These are phyloP conservation scores for Nyssa sinensis DNA, from an alignment of 148 eudicot species.

Conservation along the genomic window DNA sequence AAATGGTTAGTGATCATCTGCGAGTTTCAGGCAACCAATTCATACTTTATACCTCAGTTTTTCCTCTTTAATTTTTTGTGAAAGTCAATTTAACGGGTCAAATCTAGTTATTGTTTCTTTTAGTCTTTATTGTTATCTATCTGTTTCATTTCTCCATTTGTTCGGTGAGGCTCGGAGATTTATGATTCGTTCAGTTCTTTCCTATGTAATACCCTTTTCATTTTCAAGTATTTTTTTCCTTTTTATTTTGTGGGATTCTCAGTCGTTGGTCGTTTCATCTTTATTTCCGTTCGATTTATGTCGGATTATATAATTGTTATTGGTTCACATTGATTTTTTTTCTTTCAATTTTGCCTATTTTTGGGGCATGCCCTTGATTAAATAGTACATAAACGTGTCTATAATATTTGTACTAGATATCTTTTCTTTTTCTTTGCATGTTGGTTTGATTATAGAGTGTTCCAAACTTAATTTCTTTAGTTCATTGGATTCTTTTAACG, in stretches of 20 bases:
- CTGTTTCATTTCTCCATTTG: not conserved
- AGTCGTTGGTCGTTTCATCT: not conserved
- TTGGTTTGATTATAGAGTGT: not conserved
- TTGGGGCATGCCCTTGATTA: not conserved
- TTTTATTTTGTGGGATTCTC: not conserved
- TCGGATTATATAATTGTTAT: not conserved
- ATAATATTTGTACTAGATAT: not conserved
- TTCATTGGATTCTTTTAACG: not conserved
- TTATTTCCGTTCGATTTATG: not conserved
- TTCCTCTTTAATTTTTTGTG: not conserved
- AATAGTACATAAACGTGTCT: not conserved
- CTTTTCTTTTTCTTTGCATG: not conserved
- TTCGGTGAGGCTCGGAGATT: not conserved
- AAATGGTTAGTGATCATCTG: constrained; percentile 14
- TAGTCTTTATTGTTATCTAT: not conserved
- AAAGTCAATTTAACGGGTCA: not conserved
- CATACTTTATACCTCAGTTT: not conserved
- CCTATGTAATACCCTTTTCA: not conserved
- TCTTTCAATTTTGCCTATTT: not conserved
- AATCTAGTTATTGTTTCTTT: too few species aligned
- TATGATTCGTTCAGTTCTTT: not conserved
- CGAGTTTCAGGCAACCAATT: not conserved
- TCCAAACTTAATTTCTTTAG: not conserved
- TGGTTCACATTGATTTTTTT: not conserved
- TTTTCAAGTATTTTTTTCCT: not conserved